phyloP scores from a whole-genome alignment of 2,329 filamentous ascomycete genomes.

The Huntiella omanensis region DNA sequence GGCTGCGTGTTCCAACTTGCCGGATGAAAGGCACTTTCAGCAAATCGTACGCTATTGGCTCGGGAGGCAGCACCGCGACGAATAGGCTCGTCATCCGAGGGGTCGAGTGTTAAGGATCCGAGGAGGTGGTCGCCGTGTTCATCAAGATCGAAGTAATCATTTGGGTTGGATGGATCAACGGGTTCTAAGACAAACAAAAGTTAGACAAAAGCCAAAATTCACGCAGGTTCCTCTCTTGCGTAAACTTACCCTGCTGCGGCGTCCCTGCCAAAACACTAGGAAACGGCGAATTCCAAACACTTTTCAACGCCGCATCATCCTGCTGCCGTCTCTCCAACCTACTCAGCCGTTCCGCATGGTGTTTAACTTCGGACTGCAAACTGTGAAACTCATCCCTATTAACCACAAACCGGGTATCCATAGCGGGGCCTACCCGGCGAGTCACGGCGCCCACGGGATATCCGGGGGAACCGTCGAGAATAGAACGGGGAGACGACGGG shows the following conservation, averaged over 20 bases:
- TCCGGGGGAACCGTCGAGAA: too few relatives aligned
- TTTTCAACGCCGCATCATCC: constrained; percentile 53
- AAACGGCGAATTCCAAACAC: constrained; percentile 86
- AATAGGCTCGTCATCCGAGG: constrained; percentile 64
- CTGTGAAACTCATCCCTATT: constrained; percentile 46
- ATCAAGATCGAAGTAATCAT: constrained; percentile 77
- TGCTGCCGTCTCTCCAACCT: constrained; percentile 48
- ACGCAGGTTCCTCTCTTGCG: too few relatives aligned
- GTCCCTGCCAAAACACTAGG: constrained; percentile 69
- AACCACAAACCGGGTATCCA: constrained; percentile 44
- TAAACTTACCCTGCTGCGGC: constrained; percentile 59
- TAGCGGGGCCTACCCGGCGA: constrained; percentile 20
- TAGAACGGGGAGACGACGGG: too few relatives aligned
- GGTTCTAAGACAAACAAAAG: constrained; percentile 6
- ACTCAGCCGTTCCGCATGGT: constrained; percentile 43
- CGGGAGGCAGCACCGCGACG: constrained; percentile 73
- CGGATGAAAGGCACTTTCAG: constrained; percentile 82
- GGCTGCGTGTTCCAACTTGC: constrained; percentile 60
- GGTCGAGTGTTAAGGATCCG: constrained; percentile 63
- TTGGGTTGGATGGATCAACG: constrained; percentile 22
- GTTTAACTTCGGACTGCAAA: constrained; percentile 53
- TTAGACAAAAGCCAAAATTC: background rate
- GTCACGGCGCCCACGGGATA: too few relatives aligned
- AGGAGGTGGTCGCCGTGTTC: constrained; percentile 67
- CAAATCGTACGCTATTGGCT: constrained; percentile 93